phyloP scores from a whole-genome alignment of 306 rosid genomes.

The Prunus davidiana region DNA sequence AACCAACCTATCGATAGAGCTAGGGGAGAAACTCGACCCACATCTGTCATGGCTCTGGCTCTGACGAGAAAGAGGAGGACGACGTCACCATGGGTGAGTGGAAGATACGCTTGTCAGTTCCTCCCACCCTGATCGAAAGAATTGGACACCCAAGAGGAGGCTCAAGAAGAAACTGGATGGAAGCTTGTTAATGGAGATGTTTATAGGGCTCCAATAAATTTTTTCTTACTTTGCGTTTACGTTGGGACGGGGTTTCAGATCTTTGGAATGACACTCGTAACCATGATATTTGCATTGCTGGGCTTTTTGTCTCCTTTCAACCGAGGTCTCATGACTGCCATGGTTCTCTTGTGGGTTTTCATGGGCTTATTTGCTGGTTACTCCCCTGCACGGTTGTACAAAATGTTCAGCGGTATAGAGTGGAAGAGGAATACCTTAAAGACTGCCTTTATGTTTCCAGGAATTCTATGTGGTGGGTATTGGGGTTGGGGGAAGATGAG shows the following conservation, averaged over 20 bases:
- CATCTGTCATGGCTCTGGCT: too few species aligned
- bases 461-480: constrained; percentile 44
- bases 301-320: constrained; percentile 99
- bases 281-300: constrained; percentile 91
- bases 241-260: constrained; percentile 98
- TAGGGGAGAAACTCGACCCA: too few species aligned
- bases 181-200: too few species aligned
- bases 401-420: constrained; percentile 96
- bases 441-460: constrained; percentile 99
- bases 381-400: constrained; percentile 39
- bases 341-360: constrained; percentile 98
- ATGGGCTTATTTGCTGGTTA: constrained; percentile 38
- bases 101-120: too few species aligned
- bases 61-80: too few species aligned
- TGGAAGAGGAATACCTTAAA: constrained; percentile 96
- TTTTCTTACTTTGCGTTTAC: constrained; percentile 71
- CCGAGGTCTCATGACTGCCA: constrained; percentile 98
- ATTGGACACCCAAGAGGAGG: too few species aligned
- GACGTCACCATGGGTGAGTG: too few species aligned
- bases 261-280: constrained; percentile 93
- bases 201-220: too few species aligned
- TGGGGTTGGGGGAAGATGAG: too few species aligned
- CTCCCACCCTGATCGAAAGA: too few species aligned
- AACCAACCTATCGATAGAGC: too few species aligned
- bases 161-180: too few species aligned